phyloP scores from a whole-genome alignment of 164 flowering plant genomes.

The Aristolochia contorta region DNA sequence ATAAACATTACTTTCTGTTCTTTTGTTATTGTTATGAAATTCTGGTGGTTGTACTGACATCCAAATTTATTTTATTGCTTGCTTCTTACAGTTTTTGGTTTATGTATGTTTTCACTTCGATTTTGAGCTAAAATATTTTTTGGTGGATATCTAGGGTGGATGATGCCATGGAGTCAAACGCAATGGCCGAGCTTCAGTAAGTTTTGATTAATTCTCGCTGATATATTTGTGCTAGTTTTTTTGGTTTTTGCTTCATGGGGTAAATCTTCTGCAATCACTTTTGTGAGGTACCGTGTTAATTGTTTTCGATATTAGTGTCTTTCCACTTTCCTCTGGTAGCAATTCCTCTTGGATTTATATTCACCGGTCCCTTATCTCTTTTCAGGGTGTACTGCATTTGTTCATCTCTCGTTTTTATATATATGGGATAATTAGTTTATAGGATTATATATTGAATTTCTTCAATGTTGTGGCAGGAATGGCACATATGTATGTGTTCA shows the following conservation, averaged over 20 bases:
- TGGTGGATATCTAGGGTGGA: slow-evolving; percentile 6
- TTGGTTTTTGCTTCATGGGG: not conserved
- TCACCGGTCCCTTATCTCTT: not conserved
- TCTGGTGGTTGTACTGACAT: no score
- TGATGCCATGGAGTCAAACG: slow-evolving; percentile 13
- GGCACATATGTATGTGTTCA: slow-evolving; percentile 73
- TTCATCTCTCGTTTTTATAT: not conserved
- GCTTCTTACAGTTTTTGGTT: no score
- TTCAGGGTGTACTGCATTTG: not conserved
- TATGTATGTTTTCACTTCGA: not conserved
- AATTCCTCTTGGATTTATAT: not conserved
- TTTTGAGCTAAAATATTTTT: not conserved
- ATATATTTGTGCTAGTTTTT: not conserved
- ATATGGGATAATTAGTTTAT: no score
- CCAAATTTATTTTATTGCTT: no score
- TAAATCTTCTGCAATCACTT: no score
- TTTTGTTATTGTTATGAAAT: no score
- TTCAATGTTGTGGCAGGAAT: slow-evolving; percentile 29
- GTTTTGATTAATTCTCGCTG: not conserved
- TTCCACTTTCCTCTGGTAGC: no score
- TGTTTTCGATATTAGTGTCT: no score
- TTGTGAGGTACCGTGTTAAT: no score
- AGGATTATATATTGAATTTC: not conserved
- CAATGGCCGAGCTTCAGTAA: slow-evolving; percentile 11
- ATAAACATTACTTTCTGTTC: no score